Conservation (phyloP, 805 yeast genomes). For the Candida cerambycidarum region DNA sequence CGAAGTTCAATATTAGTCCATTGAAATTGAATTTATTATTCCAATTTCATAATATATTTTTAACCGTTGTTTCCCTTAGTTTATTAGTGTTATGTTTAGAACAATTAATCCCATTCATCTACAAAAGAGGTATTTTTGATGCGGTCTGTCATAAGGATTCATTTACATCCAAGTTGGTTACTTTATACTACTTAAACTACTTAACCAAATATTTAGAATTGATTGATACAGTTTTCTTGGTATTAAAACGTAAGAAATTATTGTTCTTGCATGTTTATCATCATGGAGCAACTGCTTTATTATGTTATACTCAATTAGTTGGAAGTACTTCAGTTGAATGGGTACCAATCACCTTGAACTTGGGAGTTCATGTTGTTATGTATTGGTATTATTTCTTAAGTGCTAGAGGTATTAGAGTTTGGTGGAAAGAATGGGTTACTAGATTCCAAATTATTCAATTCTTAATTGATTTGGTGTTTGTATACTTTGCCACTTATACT, state of each 20-base stretch:
- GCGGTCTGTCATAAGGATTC: constrained; percentile 78
- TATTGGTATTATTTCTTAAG: constrained; percentile 95
- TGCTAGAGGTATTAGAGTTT: constrained; percentile 89
- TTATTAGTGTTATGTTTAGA: constrained; percentile 73
- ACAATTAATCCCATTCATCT: constrained; percentile 79
- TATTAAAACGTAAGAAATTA: constrained; percentile 85
- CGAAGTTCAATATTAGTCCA: constrained; percentile 53
- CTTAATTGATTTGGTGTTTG: constrained; percentile 82
- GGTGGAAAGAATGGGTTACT: constrained; percentile 99
- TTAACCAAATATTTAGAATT: constrained; percentile 87
- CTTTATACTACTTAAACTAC: constrained; percentile 87
- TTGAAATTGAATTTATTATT: constrained; percentile 72
- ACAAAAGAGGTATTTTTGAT: constrained; percentile 72
- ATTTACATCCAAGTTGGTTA: constrained; percentile 81
- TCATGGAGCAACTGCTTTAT: constrained; percentile 95
- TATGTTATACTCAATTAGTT: constrained; percentile 89
- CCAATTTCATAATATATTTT: constrained; percentile 79
- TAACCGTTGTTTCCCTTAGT: constrained; percentile 66
- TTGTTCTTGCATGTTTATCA: constrained; percentile 94
- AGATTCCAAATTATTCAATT: constrained; percentile 94
- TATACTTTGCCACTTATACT: constrained; percentile 92
- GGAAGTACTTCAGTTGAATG: constrained; percentile 91
- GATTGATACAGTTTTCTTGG: constrained; percentile 87
- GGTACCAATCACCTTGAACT: constrained; percentile 89
- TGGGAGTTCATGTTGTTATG: constrained; percentile 94